These are phyloP conservation scores for Incumbomyces delicatus DNA, from an alignment of 2,329 filamentous ascomycete species.

Conservation along the genomic window DNA sequence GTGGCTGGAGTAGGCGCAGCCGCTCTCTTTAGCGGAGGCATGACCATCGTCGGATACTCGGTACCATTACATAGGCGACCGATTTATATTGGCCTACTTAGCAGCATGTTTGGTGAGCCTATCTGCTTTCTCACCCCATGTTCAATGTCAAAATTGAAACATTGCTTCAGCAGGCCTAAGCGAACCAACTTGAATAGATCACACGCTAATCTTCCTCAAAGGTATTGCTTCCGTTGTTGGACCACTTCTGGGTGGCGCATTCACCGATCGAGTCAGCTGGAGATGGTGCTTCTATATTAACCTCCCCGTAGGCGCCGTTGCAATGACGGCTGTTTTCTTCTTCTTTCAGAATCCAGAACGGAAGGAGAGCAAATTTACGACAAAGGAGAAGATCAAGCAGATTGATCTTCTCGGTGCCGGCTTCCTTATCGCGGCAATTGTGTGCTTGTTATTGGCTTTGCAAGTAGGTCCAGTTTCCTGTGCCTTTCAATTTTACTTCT, in stretches of 20 bases:
- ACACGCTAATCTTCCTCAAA: neutral
- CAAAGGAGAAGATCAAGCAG: constrained; percentile 19
- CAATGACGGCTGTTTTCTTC: constrained; percentile 24
- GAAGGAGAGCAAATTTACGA: constrained; percentile 16
- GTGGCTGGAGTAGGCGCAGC: constrained; percentile 23
- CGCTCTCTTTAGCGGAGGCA: constrained; percentile 22
- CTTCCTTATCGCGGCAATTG: constrained; percentile 35
- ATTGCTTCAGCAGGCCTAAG: too few species aligned
- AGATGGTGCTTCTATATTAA: constrained; percentile 32
- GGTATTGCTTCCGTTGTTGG: constrained; percentile 36
- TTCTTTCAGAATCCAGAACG: constrained; percentile 26
- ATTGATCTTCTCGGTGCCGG: constrained; percentile 21
- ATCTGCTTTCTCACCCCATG: too few species aligned
- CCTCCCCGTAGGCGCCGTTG: constrained; percentile 30
- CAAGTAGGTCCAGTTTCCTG: neutral
- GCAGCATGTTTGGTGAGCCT: constrained; percentile 42
- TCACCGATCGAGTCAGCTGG: constrained; percentile 31
- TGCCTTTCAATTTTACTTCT: neutral
- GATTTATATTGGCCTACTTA: constrained; percentile 34
- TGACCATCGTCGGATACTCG: constrained; percentile 21
- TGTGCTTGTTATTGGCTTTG: constrained; percentile 36
- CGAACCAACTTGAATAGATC: too few species aligned
- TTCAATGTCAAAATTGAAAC: too few species aligned
- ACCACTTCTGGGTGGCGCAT: constrained; percentile 36
- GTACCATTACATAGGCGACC: constrained; percentile 19